Percentiles rank a stretch among this genome's conserved stretches.
Conservation (phyloP, 805 yeast species). For the Metschnikowia lunata region DNA sequence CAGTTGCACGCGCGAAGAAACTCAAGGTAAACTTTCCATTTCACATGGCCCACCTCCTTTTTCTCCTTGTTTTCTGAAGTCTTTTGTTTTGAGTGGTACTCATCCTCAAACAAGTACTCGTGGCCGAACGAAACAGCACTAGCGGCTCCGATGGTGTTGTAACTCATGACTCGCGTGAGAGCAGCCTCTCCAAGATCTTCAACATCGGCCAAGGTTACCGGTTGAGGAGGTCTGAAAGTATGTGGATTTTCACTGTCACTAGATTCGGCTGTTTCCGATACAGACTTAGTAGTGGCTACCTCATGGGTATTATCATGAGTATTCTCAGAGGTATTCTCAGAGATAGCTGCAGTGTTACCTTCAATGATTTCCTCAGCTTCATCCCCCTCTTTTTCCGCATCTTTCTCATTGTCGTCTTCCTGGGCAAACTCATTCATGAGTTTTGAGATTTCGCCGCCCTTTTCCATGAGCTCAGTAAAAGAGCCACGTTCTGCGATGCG, state of each 20-base stretch:
- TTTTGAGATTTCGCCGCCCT: conserved; percentile 30
- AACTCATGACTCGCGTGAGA: conserved; percentile 16
- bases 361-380: neutral
- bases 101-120: conserved; percentile 27
- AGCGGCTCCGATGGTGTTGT: conserved; percentile 20
- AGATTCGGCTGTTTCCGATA: conserved; percentile 5
- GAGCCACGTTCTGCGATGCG: conserved; percentile 54
- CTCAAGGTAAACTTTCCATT: conserved; percentile 25
- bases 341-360: too few relatives aligned
- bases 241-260: conserved; percentile 5
- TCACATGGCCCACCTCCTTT: conserved; percentile 25
- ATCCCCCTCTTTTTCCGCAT: conserved; percentile 4
- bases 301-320: too few relatives aligned
- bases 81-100: conserved; percentile 18
- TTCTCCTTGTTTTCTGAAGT: conserved; percentile 13
- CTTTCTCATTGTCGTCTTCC: conserved; percentile 13
- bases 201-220: conserved; percentile 20
- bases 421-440: conserved; percentile 31
- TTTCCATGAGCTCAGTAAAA: conserved; percentile 44
- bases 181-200: conserved; percentile 14
- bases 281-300: neutral
- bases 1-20: conserved; percentile 33
- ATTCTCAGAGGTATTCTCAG: too few relatives aligned
- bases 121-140: conserved; percentile 35
- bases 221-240: conserved; percentile 9